A percentile compares a stretch with the other conserved stretches of the same genome.
phyloP scores from a whole-genome alignment of 345 rosid species.

The Sisymbrium irio region DNA sequence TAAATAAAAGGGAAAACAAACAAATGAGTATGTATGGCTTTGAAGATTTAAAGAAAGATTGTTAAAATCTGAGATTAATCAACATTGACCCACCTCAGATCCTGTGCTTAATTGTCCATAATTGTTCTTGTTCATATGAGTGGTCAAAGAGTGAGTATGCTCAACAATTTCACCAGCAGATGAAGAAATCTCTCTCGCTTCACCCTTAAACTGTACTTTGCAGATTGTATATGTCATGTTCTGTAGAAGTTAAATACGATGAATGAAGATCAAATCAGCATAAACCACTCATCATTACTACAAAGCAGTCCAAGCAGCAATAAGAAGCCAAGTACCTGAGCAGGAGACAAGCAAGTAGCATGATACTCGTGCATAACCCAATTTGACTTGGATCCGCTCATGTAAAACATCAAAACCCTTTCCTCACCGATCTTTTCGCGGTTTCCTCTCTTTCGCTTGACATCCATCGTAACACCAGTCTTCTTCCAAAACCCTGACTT shows the following conservation, averaged over 20 bases:
- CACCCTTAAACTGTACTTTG: slow-evolving; percentile 33
- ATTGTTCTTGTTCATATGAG: neutral
- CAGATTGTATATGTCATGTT: slow-evolving; percentile 31
- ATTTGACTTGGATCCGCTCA: neutral
- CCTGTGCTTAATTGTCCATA: neutral
- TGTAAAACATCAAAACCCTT: slow-evolving; percentile 44
- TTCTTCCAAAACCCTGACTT: slow-evolving; percentile 53
- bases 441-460: slow-evolving; percentile 13
- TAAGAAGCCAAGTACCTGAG: slow-evolving; percentile 5
- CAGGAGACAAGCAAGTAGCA: slow-evolving; percentile 6
- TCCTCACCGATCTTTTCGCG: slow-evolving; percentile 37
- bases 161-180: neutral
- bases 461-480: slow-evolving; percentile 32
- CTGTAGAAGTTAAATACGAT: neutral
- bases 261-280: neutral
- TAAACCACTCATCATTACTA: neutral
- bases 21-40: neutral
- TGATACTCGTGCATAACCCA: slow-evolving; percentile 41
- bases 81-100: slow-evolving; percentile 6
- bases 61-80: neutral
- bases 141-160: neutral
- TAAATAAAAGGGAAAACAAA: neutral
- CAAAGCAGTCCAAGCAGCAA: neutral
- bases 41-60: neutral
- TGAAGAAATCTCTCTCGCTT: neutral